Evolutionary conservation across 202 grass and related monocot genomes (phyloP), one percentile per base, ranked within the genome.

Genomic region (Zoysia matrella): DNA sequence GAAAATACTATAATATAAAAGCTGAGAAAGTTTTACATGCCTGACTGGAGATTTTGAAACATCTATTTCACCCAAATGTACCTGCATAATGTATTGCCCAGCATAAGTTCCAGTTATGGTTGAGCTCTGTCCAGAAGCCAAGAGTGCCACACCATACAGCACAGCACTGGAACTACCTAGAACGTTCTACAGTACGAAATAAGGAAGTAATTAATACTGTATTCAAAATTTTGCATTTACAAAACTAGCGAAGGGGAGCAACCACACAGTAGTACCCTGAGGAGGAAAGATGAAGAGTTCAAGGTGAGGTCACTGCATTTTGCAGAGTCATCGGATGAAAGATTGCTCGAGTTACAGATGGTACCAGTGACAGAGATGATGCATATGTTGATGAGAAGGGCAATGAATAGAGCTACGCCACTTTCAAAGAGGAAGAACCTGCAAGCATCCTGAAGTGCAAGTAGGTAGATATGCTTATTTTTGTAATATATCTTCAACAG

Each of bases 11-110:
- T 30, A 30, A 30, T 30, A 30, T 30, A 30, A 30, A 30, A 30
- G 22, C 22, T 30, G 22, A 30, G 22, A 30, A 30, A 30, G 22
- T 30, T 30, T 30, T 30, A 30, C 22, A 5, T 47, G 47, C 7
- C 4, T 47, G 47, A 6, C 47, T 3, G 47, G 47, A 8, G 49
- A 51, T 30, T 30, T 30, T 9, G 10, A 9, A 8, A 40, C 2
- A 41, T n/a, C 45, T 0, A 49, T 49, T 16, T 80, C 0, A 0
- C 51, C 46, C 12, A 61, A 67, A 50, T n/a, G n/a, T 94, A 92
- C 94, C 90, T 92, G 92, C 94, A 97, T 97, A 84, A 97, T 87
- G 62, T 84, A 97, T 80, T 97, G 90, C 5, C 88, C 94, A 0
- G 92, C 86, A 6, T 94, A 97, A 18, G 94, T 97, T 50, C 94